A percentile compares a stretch with the other conserved stretches of the same genome.
Conservation (phyloP, 306 rosid species). For the Abrus pulchellus region DNA sequence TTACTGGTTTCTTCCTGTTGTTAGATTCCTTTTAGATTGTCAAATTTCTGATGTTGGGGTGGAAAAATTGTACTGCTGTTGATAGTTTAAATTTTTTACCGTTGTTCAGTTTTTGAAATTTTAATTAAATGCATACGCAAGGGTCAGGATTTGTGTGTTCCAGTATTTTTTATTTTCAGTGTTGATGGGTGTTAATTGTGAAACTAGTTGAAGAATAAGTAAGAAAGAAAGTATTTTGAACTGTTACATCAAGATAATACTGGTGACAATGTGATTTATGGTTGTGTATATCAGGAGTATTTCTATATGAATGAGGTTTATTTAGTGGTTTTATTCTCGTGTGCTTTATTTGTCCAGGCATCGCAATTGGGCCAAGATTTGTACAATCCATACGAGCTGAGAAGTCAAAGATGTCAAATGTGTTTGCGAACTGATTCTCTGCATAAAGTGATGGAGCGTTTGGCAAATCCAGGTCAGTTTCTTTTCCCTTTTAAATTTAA, state of each 20-base stretch:
- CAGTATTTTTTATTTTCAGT: neutral
- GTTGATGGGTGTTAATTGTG: conserved; percentile 41
- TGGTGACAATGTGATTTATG: conserved; percentile 4
- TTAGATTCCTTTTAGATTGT: too few species aligned
- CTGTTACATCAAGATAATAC: conserved; percentile 4
- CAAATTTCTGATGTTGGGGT: neutral
- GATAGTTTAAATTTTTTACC: neutral
- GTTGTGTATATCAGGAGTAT: neutral
- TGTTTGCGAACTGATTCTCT: conserved; percentile 89
- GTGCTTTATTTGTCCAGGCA: conserved; percentile 66
- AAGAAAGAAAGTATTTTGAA: conserved; percentile 6
- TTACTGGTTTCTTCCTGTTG: neutral
- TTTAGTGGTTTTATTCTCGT: conserved; percentile 25
- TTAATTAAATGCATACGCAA: neutral
- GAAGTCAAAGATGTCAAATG: conserved; percentile 97
- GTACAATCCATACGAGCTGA: conserved; percentile 65
- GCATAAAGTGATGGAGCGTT: conserved; percentile 97
- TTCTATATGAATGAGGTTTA: neutral
- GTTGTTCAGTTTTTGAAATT: neutral
- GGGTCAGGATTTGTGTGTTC: neutral
- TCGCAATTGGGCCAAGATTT: conserved; percentile 93
- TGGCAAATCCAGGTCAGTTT: conserved; percentile 82
- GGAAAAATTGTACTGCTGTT: neutral
- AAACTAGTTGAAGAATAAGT: conserved; percentile 16
- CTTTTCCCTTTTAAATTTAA: neutral